Evolutionary conservation across 106 monocot genomes (phyloP).

Genomic region (Hemerocallis citrina): DNA sequence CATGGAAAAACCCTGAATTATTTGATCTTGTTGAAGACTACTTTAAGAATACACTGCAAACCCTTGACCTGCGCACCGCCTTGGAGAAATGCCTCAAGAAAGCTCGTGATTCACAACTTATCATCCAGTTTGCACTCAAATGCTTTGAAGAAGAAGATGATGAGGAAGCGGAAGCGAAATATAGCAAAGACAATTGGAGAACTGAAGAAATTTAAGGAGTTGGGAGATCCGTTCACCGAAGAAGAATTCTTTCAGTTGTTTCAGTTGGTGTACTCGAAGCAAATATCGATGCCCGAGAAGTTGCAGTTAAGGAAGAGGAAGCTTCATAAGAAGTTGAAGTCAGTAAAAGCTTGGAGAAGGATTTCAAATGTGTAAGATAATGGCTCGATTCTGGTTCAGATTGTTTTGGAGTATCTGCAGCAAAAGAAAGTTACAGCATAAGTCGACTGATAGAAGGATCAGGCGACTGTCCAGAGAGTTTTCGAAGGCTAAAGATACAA

Average conservation of each 20-base stretch:
- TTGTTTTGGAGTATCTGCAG: too few species aligned
- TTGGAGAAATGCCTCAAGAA: constrained; percentile 26
- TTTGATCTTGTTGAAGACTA: constrained; percentile 35
- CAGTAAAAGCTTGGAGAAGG: constrained; percentile 46
- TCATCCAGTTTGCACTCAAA: constrained; percentile 19
- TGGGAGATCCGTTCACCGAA: constrained; percentile 56
- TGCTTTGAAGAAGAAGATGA: constrained; percentile 15
- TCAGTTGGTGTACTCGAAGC: constrained; percentile 41
- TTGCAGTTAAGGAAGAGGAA: constrained; percentile 35
- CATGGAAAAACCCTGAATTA: constrained; percentile 28
- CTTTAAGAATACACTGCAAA: constrained; percentile 30
- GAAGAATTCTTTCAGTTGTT: constrained; percentile 56
- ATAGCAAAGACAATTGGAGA: constrained; percentile 48
- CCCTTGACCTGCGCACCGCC: constrained; percentile 34
- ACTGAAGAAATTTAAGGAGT: constrained; percentile 37
- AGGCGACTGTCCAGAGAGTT: too few species aligned
- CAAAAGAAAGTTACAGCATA: too few species aligned
- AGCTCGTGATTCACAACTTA: constrained; percentile 22
- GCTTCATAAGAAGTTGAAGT: constrained; percentile 47
- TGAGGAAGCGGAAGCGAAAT: constrained; percentile 1
- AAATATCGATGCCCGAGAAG: constrained; percentile 63
- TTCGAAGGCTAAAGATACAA: too few species aligned
- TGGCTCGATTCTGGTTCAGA: too few species aligned
- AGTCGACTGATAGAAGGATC: too few species aligned
- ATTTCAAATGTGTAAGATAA: constrained; percentile 49